Evolutionary conservation across 2,329 filamentous ascomycete genomes (phyloP), one percentile per base, ranked within the genome.

Genomic region (Neopestalotiopsis rosae): DNA sequence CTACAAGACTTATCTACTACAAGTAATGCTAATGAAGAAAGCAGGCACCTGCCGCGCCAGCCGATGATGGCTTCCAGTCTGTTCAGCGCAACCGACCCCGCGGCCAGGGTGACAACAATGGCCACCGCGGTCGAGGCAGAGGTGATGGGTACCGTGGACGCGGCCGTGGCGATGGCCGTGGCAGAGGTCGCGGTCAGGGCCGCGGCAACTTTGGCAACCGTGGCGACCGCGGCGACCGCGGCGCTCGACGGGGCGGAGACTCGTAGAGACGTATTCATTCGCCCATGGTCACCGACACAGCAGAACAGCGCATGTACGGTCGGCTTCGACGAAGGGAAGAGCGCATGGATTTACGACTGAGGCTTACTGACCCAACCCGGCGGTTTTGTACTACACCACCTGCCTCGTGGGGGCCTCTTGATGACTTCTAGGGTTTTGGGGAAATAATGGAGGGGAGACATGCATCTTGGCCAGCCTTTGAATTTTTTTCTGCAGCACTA

Each of bases 61-160:
- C 74, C 56, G 75, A 74, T 63, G 77, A 79, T 52, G 77, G 77
- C 62, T 79, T 79, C 69, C 77, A 76, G 61, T 73, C 75, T 65
- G 77, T 79, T 63, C 76, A 78, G 65, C 77, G 77, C 68, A 79
- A 76, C 72, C 73, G 75, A 40, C 75, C 74, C 17, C 74, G 76
- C n/a, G 76, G 76, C 38, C 72, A 77, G 34, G 76, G 77, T 45
- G 76, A 77, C 38, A 75, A 76, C 68, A 72, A 72, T 61, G 69
- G 75, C 52, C 65, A 65, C 20, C 67, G 69, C 24, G 65, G 68
- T 61, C 74, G 73, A 66, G 68, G 76, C 69, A 30, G 32, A 14
- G 59, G 59, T n/a, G 59, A 62, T 38, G 76, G 75, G 42, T 69
- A 76, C 71, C 76, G 77, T 52, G 75, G 74, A n/a, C 74, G 75